These are phyloP conservation scores for Globisporangium orthogonon DNA, from an alignment of 352 stramenopile species.

Conservation along the genomic window DNA sequence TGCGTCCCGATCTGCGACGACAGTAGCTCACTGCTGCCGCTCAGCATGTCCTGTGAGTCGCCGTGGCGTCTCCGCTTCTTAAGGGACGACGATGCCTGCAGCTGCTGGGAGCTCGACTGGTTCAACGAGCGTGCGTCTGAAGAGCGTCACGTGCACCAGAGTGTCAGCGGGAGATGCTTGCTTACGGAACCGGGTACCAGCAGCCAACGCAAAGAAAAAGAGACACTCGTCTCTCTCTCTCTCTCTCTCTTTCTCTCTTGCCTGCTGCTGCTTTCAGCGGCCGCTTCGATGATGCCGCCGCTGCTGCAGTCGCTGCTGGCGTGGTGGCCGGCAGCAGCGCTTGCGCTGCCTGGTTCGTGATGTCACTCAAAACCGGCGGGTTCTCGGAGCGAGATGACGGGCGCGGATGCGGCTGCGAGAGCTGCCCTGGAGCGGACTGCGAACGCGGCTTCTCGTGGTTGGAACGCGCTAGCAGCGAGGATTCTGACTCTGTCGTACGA, in stretches of 20 bases:
- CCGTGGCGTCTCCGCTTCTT: conserved; percentile 9
- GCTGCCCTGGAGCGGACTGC: conserved; percentile 6
- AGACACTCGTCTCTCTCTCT: no score
- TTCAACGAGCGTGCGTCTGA: background rate
- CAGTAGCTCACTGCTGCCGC: conserved; percentile 4
- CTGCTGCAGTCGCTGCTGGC: background rate
- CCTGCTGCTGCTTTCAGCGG: conserved; percentile 1
- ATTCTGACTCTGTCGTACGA: background rate
- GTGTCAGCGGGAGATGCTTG: no score
- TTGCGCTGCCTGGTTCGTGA: conserved; percentile 46
- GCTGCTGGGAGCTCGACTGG: background rate
- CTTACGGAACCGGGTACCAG: no score
- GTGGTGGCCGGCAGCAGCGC: background rate
- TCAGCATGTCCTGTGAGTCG: conserved; percentile 5
- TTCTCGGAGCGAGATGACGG: conserved; percentile 17
- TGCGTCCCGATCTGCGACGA: conserved; percentile 14
- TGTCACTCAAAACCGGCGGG: conserved; percentile 34
- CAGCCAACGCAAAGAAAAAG: no score
- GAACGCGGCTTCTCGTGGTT: conserved; percentile 12
- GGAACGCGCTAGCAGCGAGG: conserved; percentile 1
- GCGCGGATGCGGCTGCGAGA: conserved; percentile 8
- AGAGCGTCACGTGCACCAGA: background rate
- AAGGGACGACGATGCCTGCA: background rate
- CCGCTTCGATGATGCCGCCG: conserved; percentile 6
- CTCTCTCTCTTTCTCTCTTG: no score